phyloP scores from a whole-genome alignment of 2,329 filamentous ascomycete species.

The Hymenoscyphus infarciens region DNA sequence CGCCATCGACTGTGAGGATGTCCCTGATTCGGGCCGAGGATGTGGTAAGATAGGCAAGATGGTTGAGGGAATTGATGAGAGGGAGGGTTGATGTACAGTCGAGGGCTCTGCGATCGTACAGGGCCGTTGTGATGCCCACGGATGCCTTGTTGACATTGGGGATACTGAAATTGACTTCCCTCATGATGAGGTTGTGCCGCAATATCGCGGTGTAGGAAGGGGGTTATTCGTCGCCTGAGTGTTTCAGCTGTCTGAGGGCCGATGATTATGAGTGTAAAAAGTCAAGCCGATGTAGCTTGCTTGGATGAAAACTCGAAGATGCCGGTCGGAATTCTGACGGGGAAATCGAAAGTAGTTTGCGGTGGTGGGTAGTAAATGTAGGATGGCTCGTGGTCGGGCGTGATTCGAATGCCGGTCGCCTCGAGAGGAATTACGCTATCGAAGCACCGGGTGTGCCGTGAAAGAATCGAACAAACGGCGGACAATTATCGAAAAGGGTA shows the following conservation, averaged over 20 bases:
- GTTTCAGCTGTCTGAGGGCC: constrained; percentile 21
- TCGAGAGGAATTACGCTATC: constrained; percentile 9
- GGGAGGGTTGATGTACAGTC: constrained; percentile 98
- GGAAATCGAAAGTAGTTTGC: constrained; percentile 13
- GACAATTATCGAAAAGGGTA: constrained; percentile 17
- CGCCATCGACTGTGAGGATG: constrained; percentile 97
- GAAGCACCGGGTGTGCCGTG: constrained; percentile 17
- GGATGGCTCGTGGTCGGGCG: constrained; percentile 16
- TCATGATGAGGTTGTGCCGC: constrained; percentile 62
- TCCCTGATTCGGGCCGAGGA: constrained; percentile 96
- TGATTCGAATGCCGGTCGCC: constrained; percentile 27
- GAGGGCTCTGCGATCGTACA: constrained; percentile 94
- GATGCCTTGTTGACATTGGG: constrained; percentile 99
- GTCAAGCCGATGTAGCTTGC: constrained; percentile 22
- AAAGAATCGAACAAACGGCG: constrained; percentile 24
- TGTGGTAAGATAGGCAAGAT: constrained; percentile 96
- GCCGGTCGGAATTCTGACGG: background rate
- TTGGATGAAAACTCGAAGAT: constrained; percentile 6
- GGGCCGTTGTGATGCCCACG: constrained; percentile 94
- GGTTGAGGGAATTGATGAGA: constrained; percentile 97
- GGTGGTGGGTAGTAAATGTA: constrained; percentile 19
- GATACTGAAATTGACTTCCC: constrained; percentile 99
- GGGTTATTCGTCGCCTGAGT: constrained; percentile 14
- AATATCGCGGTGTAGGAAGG: constrained; percentile 23
- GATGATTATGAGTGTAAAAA: constrained; percentile 12